Conservation (phyloP, 1,284 basidiomycete genomes). For the Malassezia furfur region DNA sequence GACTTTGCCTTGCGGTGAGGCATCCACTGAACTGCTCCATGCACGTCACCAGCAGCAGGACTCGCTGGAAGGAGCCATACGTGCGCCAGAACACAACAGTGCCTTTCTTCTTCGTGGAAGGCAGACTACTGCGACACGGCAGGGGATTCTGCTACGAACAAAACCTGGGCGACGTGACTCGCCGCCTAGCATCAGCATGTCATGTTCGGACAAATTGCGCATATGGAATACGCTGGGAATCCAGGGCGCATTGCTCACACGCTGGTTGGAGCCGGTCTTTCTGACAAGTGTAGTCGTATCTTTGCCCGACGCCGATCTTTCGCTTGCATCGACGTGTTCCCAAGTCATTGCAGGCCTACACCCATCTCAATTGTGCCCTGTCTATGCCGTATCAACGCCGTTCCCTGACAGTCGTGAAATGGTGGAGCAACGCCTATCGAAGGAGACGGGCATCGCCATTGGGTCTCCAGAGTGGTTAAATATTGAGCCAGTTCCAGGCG, state of each 20-base stretch:
- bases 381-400: not conserved
- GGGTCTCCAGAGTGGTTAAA: not conserved
- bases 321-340: too few relatives aligned
- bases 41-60: not conserved
- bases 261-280: conserved; percentile 16
- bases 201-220: conserved; percentile 25
- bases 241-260: conserved; percentile 21
- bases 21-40: not conserved
- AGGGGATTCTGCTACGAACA: conserved; percentile 1
- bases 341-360: not conserved
- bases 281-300: conserved; percentile 11
- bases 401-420: conserved; percentile 8
- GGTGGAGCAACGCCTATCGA: not conserved
- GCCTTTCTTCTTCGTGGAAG: not conserved
- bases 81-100: not conserved
- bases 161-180: conserved; percentile 21
- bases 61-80: not conserved
- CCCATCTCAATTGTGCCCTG: not conserved
- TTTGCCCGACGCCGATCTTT: not conserved
- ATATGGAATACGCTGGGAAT: conserved; percentile 22
- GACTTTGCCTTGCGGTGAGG: conserved; percentile 68
- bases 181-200: conserved; percentile 22
- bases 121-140: not conserved
- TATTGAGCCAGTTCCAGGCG: conserved; percentile 18
- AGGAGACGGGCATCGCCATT: not conserved